Evolutionary conservation across 2,329 filamentous ascomycete genomes (phyloP), one percentile per base, ranked within the genome.

Genomic region (Albophoma yamanashiensis): DNA sequence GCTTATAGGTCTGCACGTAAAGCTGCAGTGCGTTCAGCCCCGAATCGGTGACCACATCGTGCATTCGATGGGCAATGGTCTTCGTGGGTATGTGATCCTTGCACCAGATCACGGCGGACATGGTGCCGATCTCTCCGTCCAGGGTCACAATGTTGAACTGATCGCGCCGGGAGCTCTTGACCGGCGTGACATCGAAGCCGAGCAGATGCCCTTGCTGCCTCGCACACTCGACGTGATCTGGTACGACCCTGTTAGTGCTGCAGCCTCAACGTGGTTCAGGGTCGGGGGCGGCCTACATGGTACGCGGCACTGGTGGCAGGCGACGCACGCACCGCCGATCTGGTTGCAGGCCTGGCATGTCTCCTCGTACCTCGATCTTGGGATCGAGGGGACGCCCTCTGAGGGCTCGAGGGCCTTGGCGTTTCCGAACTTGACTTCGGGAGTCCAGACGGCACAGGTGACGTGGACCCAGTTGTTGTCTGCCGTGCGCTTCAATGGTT

Each of bases 391-490:
- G 64, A 99, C 91, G 25, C 93, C 93, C 75, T 99, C 94, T 2
- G 90, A 92, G 39, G 92, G 88, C 66, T 92, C 89, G 40, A 99
- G 77, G 22, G 89, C 85, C 68, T 87, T 86, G 22, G 92, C 89
- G 67, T 90, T 90, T 63, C 89, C 92, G 73, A 97, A 99, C 69
- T 92, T 94, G 67, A 96, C 88, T 73, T 99, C 94, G 0, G 91
- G 87, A 14, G 89, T 92, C 86, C 91, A 97, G 22, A 96, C 80
- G 1, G 94, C 92, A 70, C 94, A 99, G 43, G 89, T 88, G 36
- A 97, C 91, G 71, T 99, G 94, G 20, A 97, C 91, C 94, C 94
- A 99, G 69, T 97, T 97, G 75, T 97, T 97, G 71, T 95, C 92
- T 4, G 89, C 90, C 0, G 94, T 99, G 56, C 91, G 86, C 76